A percentile compares a stretch with the other conserved stretches of the same genome.
Conservation (phyloP, 139 green algal genomes). For the Picochlorum sp. region DNA sequence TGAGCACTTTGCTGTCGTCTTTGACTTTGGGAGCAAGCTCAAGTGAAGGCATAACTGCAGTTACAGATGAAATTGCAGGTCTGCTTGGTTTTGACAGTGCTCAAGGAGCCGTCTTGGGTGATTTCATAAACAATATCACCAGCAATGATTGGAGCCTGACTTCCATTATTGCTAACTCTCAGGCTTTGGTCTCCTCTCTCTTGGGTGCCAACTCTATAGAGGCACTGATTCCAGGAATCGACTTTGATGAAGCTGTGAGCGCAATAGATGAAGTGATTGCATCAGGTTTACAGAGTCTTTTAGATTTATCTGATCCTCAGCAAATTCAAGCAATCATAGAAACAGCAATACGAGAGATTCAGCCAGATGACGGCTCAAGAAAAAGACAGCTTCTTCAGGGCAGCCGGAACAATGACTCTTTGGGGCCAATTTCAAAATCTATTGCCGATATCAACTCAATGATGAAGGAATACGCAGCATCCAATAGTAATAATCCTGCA, state of each 20-base stretch:
- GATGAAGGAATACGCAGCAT: not conserved
- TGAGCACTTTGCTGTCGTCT: not conserved
- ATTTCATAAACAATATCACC: not conserved
- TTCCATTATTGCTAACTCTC: not conserved
- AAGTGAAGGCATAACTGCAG: not conserved
- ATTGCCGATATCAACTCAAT: not conserved
- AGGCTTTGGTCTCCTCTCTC: not conserved
- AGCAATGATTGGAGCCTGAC: not conserved
- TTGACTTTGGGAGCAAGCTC: not conserved
- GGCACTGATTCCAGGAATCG: not conserved
- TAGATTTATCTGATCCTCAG: not conserved
- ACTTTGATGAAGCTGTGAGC: not conserved
- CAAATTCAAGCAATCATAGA: not conserved
- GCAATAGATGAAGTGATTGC: slow-evolving; percentile 1
- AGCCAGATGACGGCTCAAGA: not conserved
- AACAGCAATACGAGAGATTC: not conserved
- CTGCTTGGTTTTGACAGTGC: not conserved
- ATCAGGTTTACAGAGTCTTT: not conserved
- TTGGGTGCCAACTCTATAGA: not conserved
- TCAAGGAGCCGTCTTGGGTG: not conserved
- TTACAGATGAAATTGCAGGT: not conserved
- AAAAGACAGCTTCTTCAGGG: not conserved
- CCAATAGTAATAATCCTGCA: not conserved
- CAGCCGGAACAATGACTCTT: too few relatives aligned
- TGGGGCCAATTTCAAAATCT: not conserved